Evolutionary conservation across 768 basidiomycete species (phyloP).

Genomic region (Lanmaoa pseudosensibilis): DNA sequence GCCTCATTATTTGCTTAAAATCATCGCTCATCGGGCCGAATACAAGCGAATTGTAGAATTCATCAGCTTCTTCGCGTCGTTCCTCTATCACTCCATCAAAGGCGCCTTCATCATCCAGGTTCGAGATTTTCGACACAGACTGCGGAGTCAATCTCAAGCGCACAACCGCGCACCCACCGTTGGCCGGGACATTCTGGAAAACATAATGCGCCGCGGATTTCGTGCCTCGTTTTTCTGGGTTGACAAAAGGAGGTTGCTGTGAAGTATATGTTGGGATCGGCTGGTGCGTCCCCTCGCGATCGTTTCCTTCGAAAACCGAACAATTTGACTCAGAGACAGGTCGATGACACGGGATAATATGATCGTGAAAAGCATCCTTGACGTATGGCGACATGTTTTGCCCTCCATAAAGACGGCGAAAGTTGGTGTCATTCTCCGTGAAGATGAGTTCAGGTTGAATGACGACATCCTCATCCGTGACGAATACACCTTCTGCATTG

Average conservation of each 20-base stretch:
- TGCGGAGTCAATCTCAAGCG: slow-evolving; percentile 87
- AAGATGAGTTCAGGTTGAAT: slow-evolving; percentile 82
- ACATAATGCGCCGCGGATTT: slow-evolving; percentile 92
- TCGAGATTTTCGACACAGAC: slow-evolving; percentile 71
- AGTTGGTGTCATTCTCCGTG: slow-evolving; percentile 98
- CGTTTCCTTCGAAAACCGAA: neutral
- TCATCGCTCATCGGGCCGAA: slow-evolving; percentile 89
- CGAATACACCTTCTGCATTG: slow-evolving; percentile 62
- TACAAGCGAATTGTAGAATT: slow-evolving; percentile 85
- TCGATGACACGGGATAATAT: slow-evolving; percentile 87
- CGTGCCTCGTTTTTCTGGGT: slow-evolving; percentile 84
- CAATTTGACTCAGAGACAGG: slow-evolving; percentile 44
- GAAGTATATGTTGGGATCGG: neutral
- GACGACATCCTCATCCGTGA: slow-evolving; percentile 60
- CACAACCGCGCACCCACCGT: slow-evolving; percentile 93
- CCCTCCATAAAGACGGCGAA: slow-evolving; percentile 84
- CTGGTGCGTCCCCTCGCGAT: neutral
- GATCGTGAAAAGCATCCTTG: slow-evolving; percentile 98
- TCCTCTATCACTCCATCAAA: slow-evolving; percentile 93
- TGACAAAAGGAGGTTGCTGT: slow-evolving; percentile 55
- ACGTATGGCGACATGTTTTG: slow-evolving; percentile 79
- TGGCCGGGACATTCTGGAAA: slow-evolving; percentile 83
- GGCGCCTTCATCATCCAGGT: slow-evolving; percentile 79
- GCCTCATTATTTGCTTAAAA: slow-evolving; percentile 92
- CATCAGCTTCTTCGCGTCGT: slow-evolving; percentile 89